Evolutionary conservation across 495 filamentous ascomycete genomes (phyloP).

Genomic region (Durotheca rogersii): DNA sequence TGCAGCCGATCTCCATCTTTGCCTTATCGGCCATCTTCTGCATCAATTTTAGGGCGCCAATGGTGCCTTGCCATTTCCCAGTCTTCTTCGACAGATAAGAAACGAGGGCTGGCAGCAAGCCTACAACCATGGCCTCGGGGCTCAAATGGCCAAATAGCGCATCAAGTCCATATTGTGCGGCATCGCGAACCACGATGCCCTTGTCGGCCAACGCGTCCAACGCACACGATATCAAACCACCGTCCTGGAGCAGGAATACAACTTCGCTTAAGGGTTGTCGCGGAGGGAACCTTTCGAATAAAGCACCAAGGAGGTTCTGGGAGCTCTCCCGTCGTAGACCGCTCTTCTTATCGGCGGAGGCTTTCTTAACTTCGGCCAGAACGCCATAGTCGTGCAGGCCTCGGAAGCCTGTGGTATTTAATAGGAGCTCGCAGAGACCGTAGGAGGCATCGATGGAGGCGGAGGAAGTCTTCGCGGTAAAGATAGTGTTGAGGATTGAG

Average conservation of each 20-base stretch:
- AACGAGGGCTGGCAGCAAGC: conserved; percentile 70
- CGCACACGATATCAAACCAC: conserved; percentile 67
- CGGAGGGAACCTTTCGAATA: conserved; percentile 85
- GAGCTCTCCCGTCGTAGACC: conserved; percentile 82
- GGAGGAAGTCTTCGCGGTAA: conserved; percentile 78
- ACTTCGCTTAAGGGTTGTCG: conserved; percentile 78
- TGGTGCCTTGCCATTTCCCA: conserved; percentile 94
- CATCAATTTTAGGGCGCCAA: conserved; percentile 78
- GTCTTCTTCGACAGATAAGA: conserved; percentile 74
- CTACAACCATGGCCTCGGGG: conserved; percentile 77
- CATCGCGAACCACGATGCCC: conserved; percentile 80
- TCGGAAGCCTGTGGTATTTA: conserved; percentile 74
- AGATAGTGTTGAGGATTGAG: conserved; percentile 70
- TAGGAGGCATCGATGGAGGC: conserved; percentile 86
- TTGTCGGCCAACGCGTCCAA: conserved; percentile 92
- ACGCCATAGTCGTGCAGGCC: conserved; percentile 75
- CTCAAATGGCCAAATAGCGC: conserved; percentile 76
- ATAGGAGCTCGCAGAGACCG: conserved; percentile 72
- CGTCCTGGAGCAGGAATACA: conserved; percentile 76
- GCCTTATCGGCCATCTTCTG: conserved; percentile 92
- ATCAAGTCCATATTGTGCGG: conserved; percentile 92
- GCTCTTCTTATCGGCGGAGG: conserved; percentile 92
- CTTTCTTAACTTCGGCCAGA: conserved; percentile 73
- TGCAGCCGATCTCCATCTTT: conserved; percentile 74
- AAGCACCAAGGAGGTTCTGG: conserved; percentile 89